Evolutionary conservation across 2,329 filamentous ascomycete genomes (phyloP).

Genomic region (Fusarium sp.): DNA sequence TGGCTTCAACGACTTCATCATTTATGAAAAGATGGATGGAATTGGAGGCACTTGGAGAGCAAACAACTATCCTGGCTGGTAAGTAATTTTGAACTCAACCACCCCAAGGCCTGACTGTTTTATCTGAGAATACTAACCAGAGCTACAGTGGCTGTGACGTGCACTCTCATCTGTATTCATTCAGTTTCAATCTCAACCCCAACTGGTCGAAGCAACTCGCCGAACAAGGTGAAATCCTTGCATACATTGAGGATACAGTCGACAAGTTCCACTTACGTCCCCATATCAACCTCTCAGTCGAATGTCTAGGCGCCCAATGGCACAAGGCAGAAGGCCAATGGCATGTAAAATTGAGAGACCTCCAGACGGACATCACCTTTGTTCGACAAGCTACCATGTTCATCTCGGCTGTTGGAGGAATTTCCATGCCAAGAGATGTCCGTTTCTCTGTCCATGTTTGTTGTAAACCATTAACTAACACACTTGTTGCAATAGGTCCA

Average conservation of each 20-base stretch:
- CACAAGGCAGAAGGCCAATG: neutral
- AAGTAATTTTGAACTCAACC: too few relatives aligned
- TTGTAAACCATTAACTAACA: too few relatives aligned
- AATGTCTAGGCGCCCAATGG: conserved; percentile 16
- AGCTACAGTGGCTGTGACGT: conserved; percentile 25
- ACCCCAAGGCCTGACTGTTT: too few relatives aligned
- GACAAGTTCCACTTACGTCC: conserved; percentile 16
- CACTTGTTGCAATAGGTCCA: too few relatives aligned
- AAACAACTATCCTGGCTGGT: conserved; percentile 32
- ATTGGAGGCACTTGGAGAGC: conserved; percentile 38
- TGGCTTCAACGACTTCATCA: conserved; percentile 37
- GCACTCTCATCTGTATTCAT: conserved; percentile 30
- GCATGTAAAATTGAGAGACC: neutral
- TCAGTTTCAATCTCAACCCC: conserved; percentile 34
- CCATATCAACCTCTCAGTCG: conserved; percentile 11
- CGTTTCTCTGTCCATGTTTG: too few relatives aligned
- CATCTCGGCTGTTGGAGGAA: too few relatives aligned
- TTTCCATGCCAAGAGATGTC: too few relatives aligned
- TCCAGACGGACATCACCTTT: too few relatives aligned
- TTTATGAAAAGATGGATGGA: conserved; percentile 39
- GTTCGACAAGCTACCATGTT: too few relatives aligned
- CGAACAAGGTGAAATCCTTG: conserved; percentile 27
- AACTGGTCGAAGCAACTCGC: conserved; percentile 25
- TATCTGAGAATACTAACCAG: too few relatives aligned
- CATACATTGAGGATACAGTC: conserved; percentile 20